Evolutionary conservation across 192 early-diverging fungal species (phyloP).

Genomic region (Coemansia sp.): DNA sequence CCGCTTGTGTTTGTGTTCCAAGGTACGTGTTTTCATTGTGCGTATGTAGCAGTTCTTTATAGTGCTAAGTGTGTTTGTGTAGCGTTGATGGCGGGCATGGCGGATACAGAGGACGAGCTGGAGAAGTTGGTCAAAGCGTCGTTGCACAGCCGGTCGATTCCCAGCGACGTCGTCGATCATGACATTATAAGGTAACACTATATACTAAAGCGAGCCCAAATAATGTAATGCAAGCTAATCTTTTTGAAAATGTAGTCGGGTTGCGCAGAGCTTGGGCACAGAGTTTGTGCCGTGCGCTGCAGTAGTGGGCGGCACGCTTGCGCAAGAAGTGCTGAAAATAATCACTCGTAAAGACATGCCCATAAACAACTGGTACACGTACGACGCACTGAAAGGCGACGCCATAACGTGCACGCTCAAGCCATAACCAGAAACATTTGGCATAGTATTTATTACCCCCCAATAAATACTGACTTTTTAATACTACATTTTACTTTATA

Average conservation of each 20-base stretch:
- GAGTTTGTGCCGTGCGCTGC: conserved; percentile 81
- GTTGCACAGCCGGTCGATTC: conserved; percentile 19
- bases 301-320: conserved; percentile 82
- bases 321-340: conserved; percentile 88
- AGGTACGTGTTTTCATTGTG: conserved; percentile 5
- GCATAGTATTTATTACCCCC: too few relatives aligned
- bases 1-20: conserved; percentile 40
- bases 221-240: background rate
- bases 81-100: conserved; percentile 9
- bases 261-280: conserved; percentile 53
- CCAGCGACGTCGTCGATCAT: conserved; percentile 17
- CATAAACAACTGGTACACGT: conserved; percentile 77
- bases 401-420: conserved; percentile 17
- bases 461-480: too few relatives aligned
- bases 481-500: background rate
- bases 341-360: conserved; percentile 79
- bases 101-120: background rate
- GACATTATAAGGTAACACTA: conserved; percentile 17
- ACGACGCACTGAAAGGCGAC: conserved; percentile 62
- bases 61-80: background rate
- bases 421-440: too few relatives aligned
- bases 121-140: background rate
- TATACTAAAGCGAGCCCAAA: background rate
- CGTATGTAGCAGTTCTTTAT: background rate
- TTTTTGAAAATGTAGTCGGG: conserved; percentile 30